These are phyloP conservation scores for Xerocomellus amylosporus DNA, from an alignment of 768 basidiomycete genomes.

Conservation along the genomic window DNA sequence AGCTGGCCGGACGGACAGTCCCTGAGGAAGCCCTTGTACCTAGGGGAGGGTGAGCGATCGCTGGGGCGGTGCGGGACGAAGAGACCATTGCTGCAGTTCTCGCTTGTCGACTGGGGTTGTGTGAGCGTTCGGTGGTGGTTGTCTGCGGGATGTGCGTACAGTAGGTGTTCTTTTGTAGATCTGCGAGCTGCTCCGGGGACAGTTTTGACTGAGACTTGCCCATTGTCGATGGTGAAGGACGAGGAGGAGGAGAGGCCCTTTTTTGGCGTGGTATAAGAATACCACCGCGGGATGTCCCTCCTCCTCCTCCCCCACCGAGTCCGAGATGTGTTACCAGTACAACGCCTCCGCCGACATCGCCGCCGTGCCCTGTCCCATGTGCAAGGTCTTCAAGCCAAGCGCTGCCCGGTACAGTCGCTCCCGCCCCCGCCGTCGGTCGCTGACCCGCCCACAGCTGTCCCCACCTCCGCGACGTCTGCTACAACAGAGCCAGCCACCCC, in stretches of 20 bases:
- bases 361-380: conserved; percentile 74
- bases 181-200: conserved; percentile 87
- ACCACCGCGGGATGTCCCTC: conserved; percentile 14
- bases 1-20: conserved; percentile 97
- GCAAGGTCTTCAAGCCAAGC: conserved; percentile 72
- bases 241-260: conserved; percentile 19
- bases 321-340: conserved; percentile 66
- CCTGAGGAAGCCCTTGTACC: conserved; percentile 99
- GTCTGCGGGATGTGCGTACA: conserved; percentile 51
- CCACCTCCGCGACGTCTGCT: conserved; percentile 71
- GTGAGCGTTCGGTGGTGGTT: conserved; percentile 9
- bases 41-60: conserved; percentile 31
- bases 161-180: conserved; percentile 97
- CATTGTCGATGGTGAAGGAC: conserved; percentile 52
- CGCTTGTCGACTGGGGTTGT: conserved; percentile 82
- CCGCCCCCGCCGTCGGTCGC: conserved; percentile 16
- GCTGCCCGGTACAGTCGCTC: conserved; percentile 45
- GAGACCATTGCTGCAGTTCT: conserved; percentile 91
- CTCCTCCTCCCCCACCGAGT: conserved; percentile 24
- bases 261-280: conserved; percentile 35
- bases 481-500: conserved; percentile 71
- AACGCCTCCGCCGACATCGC: conserved; percentile 67
- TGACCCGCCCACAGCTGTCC: conserved; percentile 55
- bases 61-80: conserved; percentile 1
- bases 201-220: conserved; percentile 98